Conservation (phyloP, 169 alveolate genomes). For the Plasmodium yoelii region DNA sequence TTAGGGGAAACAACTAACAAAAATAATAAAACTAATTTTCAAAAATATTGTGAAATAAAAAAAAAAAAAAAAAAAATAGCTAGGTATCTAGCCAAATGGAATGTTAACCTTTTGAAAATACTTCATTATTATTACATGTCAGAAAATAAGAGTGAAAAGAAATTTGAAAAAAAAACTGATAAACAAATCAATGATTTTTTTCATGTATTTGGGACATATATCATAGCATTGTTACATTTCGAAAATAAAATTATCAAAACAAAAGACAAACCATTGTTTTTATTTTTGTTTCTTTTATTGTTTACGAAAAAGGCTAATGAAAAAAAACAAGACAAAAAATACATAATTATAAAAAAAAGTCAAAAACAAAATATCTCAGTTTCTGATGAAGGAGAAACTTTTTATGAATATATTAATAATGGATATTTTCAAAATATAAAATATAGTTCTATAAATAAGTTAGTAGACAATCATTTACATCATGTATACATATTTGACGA, state of each 20-base stretch:
- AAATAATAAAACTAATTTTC: background rate
- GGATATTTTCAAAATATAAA: constrained; percentile 20
- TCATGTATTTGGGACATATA: background rate
- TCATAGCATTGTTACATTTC: constrained; percentile 29
- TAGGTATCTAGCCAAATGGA: constrained; percentile 11
- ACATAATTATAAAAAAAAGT: constrained; percentile 7
- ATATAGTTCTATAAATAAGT: constrained; percentile 5
- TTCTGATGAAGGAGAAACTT: background rate
- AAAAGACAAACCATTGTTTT: constrained; percentile 42
- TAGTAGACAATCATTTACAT: constrained; percentile 19
- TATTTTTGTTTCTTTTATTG: constrained; percentile 48
- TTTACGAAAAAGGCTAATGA: constrained; percentile 11
- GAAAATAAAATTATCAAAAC: constrained; percentile 56
- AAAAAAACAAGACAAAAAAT: background rate
- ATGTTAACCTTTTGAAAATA: constrained; percentile 36
- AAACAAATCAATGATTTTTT: constrained; percentile 17
- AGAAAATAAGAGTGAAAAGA: background rate
- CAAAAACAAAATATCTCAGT: constrained; percentile 6
- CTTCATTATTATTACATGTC: constrained; percentile 3
- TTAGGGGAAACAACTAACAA: constrained; percentile 1
- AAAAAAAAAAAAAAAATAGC: too few species aligned
- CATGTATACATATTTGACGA: constrained; percentile 39
- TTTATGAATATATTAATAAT: background rate
- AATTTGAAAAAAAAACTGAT: background rate
- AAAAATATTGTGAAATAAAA: too few species aligned